Base-by-base conservation (phyloP, 2,329 filamentous ascomycete species). In the Cryphonectria radicalis region DNA sequence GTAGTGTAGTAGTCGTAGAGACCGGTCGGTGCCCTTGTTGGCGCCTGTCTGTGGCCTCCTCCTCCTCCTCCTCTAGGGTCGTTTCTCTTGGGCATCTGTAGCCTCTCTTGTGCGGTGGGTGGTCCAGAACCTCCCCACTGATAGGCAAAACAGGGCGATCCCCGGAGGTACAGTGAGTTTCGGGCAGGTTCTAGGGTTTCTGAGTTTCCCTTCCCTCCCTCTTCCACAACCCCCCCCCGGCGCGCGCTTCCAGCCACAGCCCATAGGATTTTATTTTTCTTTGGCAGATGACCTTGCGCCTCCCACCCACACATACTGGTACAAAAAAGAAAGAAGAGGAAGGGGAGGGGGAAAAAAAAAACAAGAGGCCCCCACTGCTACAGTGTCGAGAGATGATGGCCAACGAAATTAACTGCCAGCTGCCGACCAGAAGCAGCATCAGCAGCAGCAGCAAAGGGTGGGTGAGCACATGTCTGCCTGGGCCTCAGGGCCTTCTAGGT, bases 281-380 rank as follows among this genome's bases (percentile, higher is more conserved):
- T 32, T 65, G 69, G 71, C 71, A 73, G 66, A 71, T 73, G 71
- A 73, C 71, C 69, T 62, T 42, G 42, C 65, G 43, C 37, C 66
- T 59, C 62, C 55, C 25, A 28, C 25, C 50, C 43, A 50, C 35
- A 37, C 35, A 40, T 40, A 40, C 37, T 40, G 37, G 37, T 11
- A 40, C 37, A 11, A 11, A 40, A 40, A 40, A 11, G 8, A 10
- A 40, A 40, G 2, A 40, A 40, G 37, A 10, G 37, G 11, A 2
- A 40, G 10, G 10, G 10, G 2, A 11, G 11, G 37, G 11, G 11
- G 2, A 11, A 40, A 19, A 50, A 22, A 19, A 50, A 22, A 19
- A 46, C 19, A 46, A 46, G 11, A 46, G 22, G 63, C 66, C 71
- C 66, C 66, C 66, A 68, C 69, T 67, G 69, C 66, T 11, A 3